Evolutionary conservation across 148 eudicot species (phyloP).

Genomic region (Rhododendron ovatum): DNA sequence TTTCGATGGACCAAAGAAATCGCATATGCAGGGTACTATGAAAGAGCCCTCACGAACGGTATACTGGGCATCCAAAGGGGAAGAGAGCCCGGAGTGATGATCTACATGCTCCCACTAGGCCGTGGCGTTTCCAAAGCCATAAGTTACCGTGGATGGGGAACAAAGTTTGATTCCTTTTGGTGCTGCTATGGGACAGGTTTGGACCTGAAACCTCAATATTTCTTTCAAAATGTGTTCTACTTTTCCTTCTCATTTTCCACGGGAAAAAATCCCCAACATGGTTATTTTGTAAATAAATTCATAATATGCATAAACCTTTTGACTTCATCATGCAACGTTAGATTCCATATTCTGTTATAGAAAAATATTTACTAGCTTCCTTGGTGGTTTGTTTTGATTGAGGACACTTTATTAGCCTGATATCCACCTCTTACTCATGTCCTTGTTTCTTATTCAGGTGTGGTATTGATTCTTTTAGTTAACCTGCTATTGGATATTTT

Average conservation of each 20-base stretch:
- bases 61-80: constrained; percentile 85
- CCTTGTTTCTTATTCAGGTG: not conserved
- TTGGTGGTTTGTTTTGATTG: not conserved
- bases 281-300: not conserved
- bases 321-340: not conserved
- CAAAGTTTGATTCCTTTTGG: constrained; percentile 65
- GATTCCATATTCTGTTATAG: not conserved
- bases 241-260: not conserved
- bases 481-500: not conserved
- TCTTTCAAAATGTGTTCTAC: not conserved
- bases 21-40: constrained; percentile 86
- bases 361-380: not conserved
- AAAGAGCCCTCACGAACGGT: constrained; percentile 82
- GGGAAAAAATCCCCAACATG: not conserved
- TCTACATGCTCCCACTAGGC: constrained; percentile 83
- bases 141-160: constrained; percentile 71
- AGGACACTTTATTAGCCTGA: not conserved
- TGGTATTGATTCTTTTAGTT: not conserved
- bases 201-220: not conserved
- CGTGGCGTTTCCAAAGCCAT: constrained; percentile 69
- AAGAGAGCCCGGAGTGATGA: constrained; percentile 81
- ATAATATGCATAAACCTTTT: not conserved
- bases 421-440: not conserved
- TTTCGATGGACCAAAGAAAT: constrained; percentile 89
- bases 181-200: constrained; percentile 95